Percentiles rank a stretch among this genome's conserved stretches.
phyloP scores from a whole-genome alignment of 2,329 filamentous ascomycete genomes.

The Ceratocystiopsis brevicomis region DNA sequence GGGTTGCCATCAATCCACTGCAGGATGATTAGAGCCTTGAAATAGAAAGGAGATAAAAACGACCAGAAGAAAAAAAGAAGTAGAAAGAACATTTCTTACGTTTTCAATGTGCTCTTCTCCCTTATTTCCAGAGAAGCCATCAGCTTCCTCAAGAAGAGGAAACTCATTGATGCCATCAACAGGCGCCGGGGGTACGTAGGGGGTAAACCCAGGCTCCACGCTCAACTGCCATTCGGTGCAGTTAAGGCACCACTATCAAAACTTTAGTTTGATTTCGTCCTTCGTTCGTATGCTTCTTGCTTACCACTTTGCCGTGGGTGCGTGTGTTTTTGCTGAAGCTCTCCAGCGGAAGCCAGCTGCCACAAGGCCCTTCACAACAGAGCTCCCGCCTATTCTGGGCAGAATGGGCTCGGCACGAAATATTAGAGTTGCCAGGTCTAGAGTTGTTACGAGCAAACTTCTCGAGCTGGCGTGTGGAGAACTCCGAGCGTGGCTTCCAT shows the following conservation, averaged over 20 bases:
- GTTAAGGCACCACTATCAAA: constrained; percentile 16
- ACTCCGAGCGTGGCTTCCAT: constrained; percentile 13
- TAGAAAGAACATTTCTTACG: not conserved
- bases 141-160: too few species aligned
- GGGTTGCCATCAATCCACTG: constrained; percentile 10
- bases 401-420: constrained; percentile 15
- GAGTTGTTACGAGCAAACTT: constrained; percentile 11
- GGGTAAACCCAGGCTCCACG: constrained; percentile 11
- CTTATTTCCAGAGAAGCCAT: too few species aligned
- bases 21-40: too few species aligned
- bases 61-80: not conserved
- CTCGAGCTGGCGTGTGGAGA: constrained; percentile 14
- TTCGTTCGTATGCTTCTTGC: constrained; percentile 2
- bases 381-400: constrained; percentile 7
- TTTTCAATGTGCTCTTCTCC: too few species aligned
- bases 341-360: constrained; percentile 9
- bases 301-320: constrained; percentile 13
- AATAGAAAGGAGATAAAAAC: too few species aligned
- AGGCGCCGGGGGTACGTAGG: constrained; percentile 9
- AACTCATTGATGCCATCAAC: too few species aligned
- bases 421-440: constrained; percentile 10
- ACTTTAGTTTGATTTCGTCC: not conserved
- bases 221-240: constrained; percentile 17
- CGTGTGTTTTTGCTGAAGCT: constrained; percentile 19
- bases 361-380: constrained; percentile 17